Evolutionary conservation across 805 yeast genomes (phyloP), one percentile per base, ranked within the genome.

Genomic region (Wickerhamomyces alni): DNA sequence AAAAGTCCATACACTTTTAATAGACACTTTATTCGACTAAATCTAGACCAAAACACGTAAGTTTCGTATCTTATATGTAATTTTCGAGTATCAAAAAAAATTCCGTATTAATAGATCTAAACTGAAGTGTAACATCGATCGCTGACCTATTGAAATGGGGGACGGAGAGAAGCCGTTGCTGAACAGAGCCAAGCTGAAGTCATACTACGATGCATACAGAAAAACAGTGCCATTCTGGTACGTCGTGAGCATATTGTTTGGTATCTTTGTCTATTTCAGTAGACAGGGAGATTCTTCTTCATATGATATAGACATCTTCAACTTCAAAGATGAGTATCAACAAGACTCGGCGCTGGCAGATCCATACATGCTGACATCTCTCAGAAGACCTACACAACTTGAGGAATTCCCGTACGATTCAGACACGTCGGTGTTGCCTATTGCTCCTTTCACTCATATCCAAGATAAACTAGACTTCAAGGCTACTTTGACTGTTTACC

Each of bases 391-490:
- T 21, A 44, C 46, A 1, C 28, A 44, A 7, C 45, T 53, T 9
- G 47, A 43, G 25, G 52, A 45, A 19, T 65, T 62, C 46, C 65
- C 66, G 3, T 63, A 54, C 43, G 39, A 48, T 5, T 52, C 52
- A 11, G 63, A 58, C 38, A 47, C 50, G 5, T 36, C 58, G 0
- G 65, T 65, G 3, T 43, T 65, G 13, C 70, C 70, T 16, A 55
- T 57, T 35, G 65, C 70, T 7, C 70, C 70, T 2, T 66, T 54
- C 41, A 52, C 49, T 27, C 66, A 64, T 37, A 58, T 60, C 5
- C 46, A 53, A 29, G 68, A 62, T 33, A 55, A 59, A 9, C 48
- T 62, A 2, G 69, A 66, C 41, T 44, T 63, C 26, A 54, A 63
- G 42, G 55, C 68, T 2, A 62, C 69, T 2, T 46, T 55, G 7